phyloP scores from a whole-genome alignment of 768 basidiomycete genomes.

The Leccinum boreale region DNA sequence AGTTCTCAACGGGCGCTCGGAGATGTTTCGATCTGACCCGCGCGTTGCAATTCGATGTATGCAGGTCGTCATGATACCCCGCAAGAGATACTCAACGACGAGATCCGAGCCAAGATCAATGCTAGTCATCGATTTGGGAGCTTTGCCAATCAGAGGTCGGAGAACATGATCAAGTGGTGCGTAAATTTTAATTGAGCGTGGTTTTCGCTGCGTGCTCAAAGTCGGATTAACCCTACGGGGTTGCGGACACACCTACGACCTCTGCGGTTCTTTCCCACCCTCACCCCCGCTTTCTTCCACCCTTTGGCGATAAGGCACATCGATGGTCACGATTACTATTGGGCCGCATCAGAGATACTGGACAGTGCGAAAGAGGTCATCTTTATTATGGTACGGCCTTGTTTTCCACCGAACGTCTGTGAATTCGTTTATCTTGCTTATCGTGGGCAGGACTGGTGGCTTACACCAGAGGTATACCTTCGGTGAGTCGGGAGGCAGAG shows the following conservation, averaged over 20 bases:
- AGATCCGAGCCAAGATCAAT: constrained; percentile 71
- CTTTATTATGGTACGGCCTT: constrained; percentile 75
- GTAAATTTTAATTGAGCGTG: constrained; percentile 7
- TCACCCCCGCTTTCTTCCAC: background rate
- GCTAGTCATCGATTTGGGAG: constrained; percentile 78
- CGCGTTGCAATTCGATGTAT: background rate
- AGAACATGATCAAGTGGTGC: constrained; percentile 82
- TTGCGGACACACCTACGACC: background rate
- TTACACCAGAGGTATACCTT: constrained; percentile 92
- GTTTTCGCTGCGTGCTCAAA: background rate
- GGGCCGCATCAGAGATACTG: constrained; percentile 89
- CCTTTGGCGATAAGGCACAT: constrained; percentile 56
- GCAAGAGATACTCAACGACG: constrained; percentile 67
- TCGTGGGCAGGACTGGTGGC: constrained; percentile 75
- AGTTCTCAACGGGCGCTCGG: constrained; percentile 6
- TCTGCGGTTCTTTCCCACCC: background rate
- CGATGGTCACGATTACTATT: constrained; percentile 97
- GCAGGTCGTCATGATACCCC: constrained; percentile 71
- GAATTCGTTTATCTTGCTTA: background rate
- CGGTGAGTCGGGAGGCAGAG: constrained; percentile 19
- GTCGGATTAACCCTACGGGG: no score
- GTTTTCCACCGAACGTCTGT: background rate
- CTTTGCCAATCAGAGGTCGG: constrained; percentile 70
- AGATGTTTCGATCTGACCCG: background rate
- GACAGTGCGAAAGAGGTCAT: constrained; percentile 78